phyloP scores from a whole-genome alignment of 768 basidiomycete species.

The Porphyrellus cyaneotinctus region DNA sequence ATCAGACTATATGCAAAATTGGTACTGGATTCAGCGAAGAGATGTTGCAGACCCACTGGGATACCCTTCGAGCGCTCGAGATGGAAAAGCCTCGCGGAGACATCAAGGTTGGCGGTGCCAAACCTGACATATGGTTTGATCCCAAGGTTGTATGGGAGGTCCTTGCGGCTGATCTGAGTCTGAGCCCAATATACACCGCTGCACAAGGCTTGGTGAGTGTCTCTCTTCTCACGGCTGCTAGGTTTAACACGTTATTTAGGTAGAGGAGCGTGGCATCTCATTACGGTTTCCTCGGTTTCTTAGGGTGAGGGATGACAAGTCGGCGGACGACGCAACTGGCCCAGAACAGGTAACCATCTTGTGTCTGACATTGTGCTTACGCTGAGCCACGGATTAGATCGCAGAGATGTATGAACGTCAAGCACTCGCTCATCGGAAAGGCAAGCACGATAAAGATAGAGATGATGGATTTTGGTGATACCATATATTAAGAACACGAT shows the following conservation, averaged over 20 bases:
- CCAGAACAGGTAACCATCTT: constrained; percentile 73
- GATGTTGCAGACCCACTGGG: constrained; percentile 71
- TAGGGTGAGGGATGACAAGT: constrained; percentile 89
- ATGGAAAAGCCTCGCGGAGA: constrained; percentile 68
- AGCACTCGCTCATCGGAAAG: constrained; percentile 71
- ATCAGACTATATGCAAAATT: constrained; percentile 98
- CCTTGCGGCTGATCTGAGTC: constrained; percentile 90
- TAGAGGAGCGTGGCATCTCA: constrained; percentile 89
- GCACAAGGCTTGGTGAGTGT: constrained; percentile 79
- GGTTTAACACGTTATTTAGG: constrained; percentile 39
- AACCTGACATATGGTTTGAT: constrained; percentile 98
- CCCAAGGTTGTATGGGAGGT: constrained; percentile 98
- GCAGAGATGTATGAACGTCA: constrained; percentile 94
- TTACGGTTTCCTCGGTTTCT: constrained; percentile 95
- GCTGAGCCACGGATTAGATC: constrained; percentile 45
- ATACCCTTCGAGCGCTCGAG: constrained; percentile 78
- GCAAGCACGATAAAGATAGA: constrained; percentile 60
- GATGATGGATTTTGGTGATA: constrained; percentile 80
- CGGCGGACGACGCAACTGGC: constrained; percentile 85
- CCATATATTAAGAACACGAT: constrained; percentile 10
- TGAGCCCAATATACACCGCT: constrained; percentile 96
- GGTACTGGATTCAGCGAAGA: constrained; percentile 99
- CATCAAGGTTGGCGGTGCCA: constrained; percentile 86
- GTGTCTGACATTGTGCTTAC: background rate
- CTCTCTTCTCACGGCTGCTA: background rate